Evolutionary conservation across 768 basidiomycete species (phyloP).

Genomic region (Mycena epipterygia): DNA sequence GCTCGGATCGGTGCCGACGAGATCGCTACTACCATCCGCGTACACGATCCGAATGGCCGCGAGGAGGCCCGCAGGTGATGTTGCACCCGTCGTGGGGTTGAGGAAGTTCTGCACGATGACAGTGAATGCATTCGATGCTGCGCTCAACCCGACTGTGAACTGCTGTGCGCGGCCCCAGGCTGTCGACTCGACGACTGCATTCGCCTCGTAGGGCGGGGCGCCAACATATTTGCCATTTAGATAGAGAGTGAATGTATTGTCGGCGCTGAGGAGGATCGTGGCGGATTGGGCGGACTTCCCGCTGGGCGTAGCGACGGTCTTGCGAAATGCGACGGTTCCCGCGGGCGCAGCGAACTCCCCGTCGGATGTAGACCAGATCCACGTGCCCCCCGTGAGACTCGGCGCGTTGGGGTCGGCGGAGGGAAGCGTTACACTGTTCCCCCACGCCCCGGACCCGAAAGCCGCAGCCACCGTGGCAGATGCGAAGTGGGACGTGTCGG

Average conservation of each 20-base stretch:
- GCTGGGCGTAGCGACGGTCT: background rate
- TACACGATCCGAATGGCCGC: slow-evolving; percentile 14
- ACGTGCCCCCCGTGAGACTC: slow-evolving; percentile 5
- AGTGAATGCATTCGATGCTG: slow-evolving; percentile 15
- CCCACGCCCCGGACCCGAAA: slow-evolving; percentile 20
- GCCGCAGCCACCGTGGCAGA: background rate
- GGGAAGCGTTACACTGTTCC: slow-evolving; percentile 1
- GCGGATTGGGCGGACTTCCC: slow-evolving; percentile 24
- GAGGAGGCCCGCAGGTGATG: slow-evolving; percentile 2
- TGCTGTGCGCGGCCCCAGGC: slow-evolving; percentile 13
- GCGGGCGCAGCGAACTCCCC: background rate
- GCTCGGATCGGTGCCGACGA: slow-evolving; percentile 22
- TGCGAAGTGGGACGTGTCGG: slow-evolving; percentile 5
- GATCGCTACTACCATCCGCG: slow-evolving; percentile 14
- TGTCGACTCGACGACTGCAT: background rate
- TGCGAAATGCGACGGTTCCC: slow-evolving; percentile 23
- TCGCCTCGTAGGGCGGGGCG: background rate
- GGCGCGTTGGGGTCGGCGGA: background rate
- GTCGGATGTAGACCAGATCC: slow-evolving; percentile 26
- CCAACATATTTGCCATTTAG: background rate
- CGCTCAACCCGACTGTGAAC: slow-evolving; percentile 4
- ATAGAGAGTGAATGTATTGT: slow-evolving; percentile 16
- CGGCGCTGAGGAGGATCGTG: slow-evolving; percentile 1
- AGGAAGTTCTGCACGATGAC: slow-evolving; percentile 12
- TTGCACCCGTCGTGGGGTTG: background rate